A percentile compares a stretch with the other conserved stretches of the same genome.
phyloP scores from a whole-genome alignment of 202 grass and related monocot genomes.

The Hordeum pubiflorum region DNA sequence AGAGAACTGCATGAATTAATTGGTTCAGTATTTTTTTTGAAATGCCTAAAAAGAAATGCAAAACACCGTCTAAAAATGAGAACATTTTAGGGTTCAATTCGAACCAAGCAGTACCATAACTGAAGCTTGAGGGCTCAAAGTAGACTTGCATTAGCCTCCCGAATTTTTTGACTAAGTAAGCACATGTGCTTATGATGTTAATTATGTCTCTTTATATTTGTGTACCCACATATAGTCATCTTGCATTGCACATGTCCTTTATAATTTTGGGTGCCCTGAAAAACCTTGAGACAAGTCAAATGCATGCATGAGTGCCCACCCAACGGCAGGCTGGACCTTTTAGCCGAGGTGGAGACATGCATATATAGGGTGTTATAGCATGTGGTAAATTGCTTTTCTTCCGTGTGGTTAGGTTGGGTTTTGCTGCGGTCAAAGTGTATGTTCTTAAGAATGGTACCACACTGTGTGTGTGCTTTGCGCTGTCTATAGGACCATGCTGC shows the following conservation, averaged over 20 bases:
- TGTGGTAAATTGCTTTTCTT: slow-evolving; percentile 11
- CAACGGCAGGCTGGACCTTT: neutral
- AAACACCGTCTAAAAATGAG: neutral
- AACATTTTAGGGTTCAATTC: neutral
- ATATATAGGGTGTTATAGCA: neutral
- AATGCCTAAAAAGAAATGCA: neutral
- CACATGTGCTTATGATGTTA: neutral
- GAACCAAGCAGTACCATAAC: neutral
- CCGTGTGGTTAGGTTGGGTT: slow-evolving; percentile 14
- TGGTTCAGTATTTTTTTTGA: neutral
- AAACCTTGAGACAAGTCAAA: neutral
- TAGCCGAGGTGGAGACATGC: neutral
- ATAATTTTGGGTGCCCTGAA: neutral
- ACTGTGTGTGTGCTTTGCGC: slow-evolving; percentile 24
- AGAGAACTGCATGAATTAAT: neutral
- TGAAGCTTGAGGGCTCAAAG: neutral
- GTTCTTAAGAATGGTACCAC: slow-evolving; percentile 28
- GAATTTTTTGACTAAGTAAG: neutral
- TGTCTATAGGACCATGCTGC: slow-evolving; percentile 34
- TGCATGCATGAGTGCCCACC: neutral
- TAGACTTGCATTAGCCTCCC: neutral
- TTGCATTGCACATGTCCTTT: neutral
- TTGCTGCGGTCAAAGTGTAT: slow-evolving; percentile 29
- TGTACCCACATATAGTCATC: too few species aligned
- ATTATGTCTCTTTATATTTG: neutral